phyloP scores from a whole-genome alignment of 768 basidiomycete species.

The Dentipellis fragilis region DNA sequence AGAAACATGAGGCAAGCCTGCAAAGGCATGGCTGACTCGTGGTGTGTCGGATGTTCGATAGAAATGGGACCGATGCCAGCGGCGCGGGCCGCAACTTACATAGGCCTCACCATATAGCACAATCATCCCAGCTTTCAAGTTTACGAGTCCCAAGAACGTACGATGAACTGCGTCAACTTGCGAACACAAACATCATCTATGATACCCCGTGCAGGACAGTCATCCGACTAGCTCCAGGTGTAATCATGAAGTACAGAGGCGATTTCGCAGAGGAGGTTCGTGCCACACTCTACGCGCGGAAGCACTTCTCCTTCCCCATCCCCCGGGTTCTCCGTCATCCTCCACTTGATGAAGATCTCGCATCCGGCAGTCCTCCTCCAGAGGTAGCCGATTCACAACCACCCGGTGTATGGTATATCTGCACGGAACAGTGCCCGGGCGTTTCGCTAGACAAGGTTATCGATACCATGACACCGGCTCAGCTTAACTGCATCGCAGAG shows the following conservation, averaged over 20 bases:
- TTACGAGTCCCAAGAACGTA: background rate
- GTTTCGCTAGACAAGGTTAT: constrained; percentile 19
- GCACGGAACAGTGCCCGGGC: constrained; percentile 20
- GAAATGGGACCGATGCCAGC: too few species aligned
- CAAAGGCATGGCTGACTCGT: too few species aligned
- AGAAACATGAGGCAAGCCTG: too few species aligned
- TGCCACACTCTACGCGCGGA: background rate
- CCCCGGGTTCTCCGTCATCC: background rate
- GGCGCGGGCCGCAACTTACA: too few species aligned
- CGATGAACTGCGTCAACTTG: background rate
- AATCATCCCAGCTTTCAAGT: background rate
- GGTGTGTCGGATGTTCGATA: too few species aligned
- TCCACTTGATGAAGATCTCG: background rate
- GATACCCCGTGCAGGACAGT: background rate
- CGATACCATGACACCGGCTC: constrained; percentile 12
- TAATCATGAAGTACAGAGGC: background rate
- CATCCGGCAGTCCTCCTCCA: background rate
- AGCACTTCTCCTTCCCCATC: background rate
- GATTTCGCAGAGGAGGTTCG: background rate
- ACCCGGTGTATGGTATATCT: constrained; percentile 18
- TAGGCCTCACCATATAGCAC: too few species aligned
- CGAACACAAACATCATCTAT: background rate
- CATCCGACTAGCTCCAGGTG: background rate
- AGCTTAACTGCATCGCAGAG: constrained; percentile 14
- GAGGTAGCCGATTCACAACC: background rate